These are phyloP conservation scores for Xylaria digitata DNA, from an alignment of 2,329 filamentous ascomycete genomes.

Conservation along the genomic window DNA sequence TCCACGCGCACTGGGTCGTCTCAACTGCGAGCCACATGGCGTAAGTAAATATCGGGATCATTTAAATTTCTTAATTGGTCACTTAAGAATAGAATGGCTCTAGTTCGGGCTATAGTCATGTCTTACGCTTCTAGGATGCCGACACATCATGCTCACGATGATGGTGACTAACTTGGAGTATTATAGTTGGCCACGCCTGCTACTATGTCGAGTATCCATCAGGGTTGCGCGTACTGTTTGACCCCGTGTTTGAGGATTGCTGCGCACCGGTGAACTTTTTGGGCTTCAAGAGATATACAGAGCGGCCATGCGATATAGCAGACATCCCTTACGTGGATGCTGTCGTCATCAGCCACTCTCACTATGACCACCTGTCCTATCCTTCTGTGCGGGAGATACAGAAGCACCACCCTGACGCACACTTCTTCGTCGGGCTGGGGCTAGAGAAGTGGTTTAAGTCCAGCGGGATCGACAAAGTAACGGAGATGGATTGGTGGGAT, in stretches of 20 bases:
- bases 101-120: background rate
- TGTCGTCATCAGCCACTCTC: slow-evolving; percentile 86
- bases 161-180: background rate
- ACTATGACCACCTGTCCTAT: slow-evolving; percentile 92
- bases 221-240: slow-evolving; percentile 89
- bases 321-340: slow-evolving; percentile 83
- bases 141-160: background rate
- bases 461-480: slow-evolving; percentile 78
- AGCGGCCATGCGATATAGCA: slow-evolving; percentile 77
- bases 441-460: slow-evolving; percentile 84
- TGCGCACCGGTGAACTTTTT: slow-evolving; percentile 80
- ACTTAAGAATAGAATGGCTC: background rate
- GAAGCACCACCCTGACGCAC: slow-evolving; percentile 77
- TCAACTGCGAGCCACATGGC: slow-evolving; percentile 86
- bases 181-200: slow-evolving; percentile 82
- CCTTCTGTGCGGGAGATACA: slow-evolving; percentile 78
- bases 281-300: slow-evolving; percentile 82
- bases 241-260: slow-evolving; percentile 90
- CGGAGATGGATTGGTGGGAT: slow-evolving; percentile 97
- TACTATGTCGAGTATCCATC: slow-evolving; percentile 91
- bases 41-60: background rate
- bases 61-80: background rate
- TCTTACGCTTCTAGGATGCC: background rate
- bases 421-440: slow-evolving; percentile 89
- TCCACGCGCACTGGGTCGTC: slow-evolving; percentile 64